Evolutionary conservation across 164 flowering plant genomes (phyloP).

Genomic region (Sextonia rubra): DNA sequence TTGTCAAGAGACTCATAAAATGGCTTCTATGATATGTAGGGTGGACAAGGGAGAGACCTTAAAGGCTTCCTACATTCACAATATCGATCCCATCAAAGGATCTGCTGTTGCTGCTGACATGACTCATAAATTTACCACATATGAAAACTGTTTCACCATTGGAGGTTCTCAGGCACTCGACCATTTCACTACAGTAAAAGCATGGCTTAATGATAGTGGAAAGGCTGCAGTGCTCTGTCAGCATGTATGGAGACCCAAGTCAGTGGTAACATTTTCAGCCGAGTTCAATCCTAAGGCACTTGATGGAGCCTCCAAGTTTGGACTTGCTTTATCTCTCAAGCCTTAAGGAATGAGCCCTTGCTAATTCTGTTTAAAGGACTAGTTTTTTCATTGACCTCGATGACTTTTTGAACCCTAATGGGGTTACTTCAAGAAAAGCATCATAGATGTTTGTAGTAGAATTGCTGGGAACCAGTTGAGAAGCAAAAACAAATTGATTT

Average conservation of each 20-base stretch:
- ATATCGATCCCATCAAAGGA: slow-evolving; percentile 37
- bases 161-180: slow-evolving; percentile 57
- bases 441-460: background rate
- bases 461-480: background rate
- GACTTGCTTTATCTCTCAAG: slow-evolving; percentile 65
- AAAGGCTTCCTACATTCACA: slow-evolving; percentile 65
- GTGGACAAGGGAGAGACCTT: slow-evolving; percentile 60
- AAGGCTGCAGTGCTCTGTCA: slow-evolving; percentile 46
- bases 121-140: slow-evolving; percentile 50
- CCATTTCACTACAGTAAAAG: slow-evolving; percentile 44
- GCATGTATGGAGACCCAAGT: slow-evolving; percentile 77
- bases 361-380: background rate
- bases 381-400: background rate
- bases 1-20: background rate
- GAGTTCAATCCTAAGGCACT: slow-evolving; percentile 52
- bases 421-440: background rate
- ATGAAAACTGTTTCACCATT: slow-evolving; percentile 51
- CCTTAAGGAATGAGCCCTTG: slow-evolving; percentile 32
- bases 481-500: background rate
- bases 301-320: slow-evolving; percentile 36
- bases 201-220: slow-evolving; percentile 48
- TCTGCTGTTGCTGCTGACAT: slow-evolving; percentile 68
- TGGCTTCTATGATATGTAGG: slow-evolving; percentile 27
- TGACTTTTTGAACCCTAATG: background rate
- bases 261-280: slow-evolving; percentile 54